These are phyloP conservation scores for Cichorium intybus DNA, from an alignment of 140 eudicot species.

Conservation along the genomic window DNA sequence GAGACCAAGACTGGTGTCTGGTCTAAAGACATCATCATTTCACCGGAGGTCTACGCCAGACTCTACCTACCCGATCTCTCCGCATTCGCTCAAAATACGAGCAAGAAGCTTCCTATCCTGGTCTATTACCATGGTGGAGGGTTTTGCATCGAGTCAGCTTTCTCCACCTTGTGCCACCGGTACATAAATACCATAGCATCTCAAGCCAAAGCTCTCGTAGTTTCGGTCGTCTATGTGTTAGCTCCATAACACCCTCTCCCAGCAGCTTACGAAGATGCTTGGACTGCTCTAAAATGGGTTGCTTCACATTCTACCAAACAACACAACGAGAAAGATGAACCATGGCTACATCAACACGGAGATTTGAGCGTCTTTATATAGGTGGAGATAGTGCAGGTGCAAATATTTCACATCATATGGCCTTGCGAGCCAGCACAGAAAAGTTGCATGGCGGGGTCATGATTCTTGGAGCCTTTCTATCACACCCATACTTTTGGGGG, in stretches of 20 bases:
- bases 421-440: conserved; percentile 37
- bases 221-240: conserved; percentile 42
- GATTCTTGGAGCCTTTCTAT: conserved; percentile 36
- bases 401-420: conserved; percentile 48
- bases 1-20: conserved; percentile 17
- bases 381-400: conserved; percentile 68
- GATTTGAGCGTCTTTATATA: conserved; percentile 41
- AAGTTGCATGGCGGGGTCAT: conserved; percentile 26
- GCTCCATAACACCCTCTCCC: conserved; percentile 49
- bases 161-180: conserved; percentile 26
- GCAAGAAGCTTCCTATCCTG: conserved; percentile 34
- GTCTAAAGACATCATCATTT: conserved; percentile 42
- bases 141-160: conserved; percentile 46
- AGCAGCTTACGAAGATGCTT: conserved; percentile 40
- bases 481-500: conserved; percentile 49
- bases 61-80: conserved; percentile 46
- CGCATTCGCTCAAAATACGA: conserved; percentile 9
- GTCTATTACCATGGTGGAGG: conserved; percentile 55
- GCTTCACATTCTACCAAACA: conserved; percentile 21
- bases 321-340: conserved; percentile 18
- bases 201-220: conserved; percentile 27
- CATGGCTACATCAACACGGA: conserved; percentile 44
- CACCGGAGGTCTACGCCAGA: conserved; percentile 36
- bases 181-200: conserved; percentile 24
- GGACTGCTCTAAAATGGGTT: conserved; percentile 49